Evolutionary conservation across 179 eudicot genomes (phyloP).

Genomic region (Sideroxylon spinosum): DNA sequence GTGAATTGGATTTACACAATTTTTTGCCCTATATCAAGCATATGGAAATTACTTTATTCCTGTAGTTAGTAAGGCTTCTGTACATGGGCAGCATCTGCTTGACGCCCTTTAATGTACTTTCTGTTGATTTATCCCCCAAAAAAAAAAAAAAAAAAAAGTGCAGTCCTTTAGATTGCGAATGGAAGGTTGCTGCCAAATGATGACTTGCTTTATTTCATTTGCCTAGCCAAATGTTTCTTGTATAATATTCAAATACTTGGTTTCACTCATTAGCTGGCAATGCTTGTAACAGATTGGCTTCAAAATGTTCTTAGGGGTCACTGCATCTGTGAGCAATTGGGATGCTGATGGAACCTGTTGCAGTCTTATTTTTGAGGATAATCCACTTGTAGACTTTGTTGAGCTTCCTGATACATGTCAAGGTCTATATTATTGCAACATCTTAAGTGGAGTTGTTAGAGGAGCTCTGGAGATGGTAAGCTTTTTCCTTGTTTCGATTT

Average conservation of each 20-base stretch:
- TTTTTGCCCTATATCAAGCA: no score
- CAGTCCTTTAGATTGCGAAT: neutral
- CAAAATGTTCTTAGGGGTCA: constrained; percentile 91
- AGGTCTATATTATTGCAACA: constrained; percentile 88
- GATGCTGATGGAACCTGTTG: constrained; percentile 90
- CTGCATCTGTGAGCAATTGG: constrained; percentile 87
- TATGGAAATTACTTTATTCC: no score
- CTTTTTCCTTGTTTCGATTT: constrained; percentile 9
- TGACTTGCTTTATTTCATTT: neutral
- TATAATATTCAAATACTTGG: neutral
- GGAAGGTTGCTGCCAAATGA: neutral
- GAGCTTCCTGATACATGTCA: constrained; percentile 96
- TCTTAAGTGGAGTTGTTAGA: constrained; percentile 82
- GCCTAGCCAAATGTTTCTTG: neutral
- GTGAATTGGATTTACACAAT: no score
- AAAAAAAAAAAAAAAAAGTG: neutral
- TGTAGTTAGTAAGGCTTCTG: no score
- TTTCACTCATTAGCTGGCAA: constrained; percentile 1
- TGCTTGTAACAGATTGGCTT: constrained; percentile 59
- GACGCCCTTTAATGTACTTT: no score
- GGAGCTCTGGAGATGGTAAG: constrained; percentile 98
- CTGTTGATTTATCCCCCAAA: no score
- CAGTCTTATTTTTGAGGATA: constrained; percentile 87
- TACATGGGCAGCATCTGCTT: no score
- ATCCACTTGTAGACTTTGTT: constrained; percentile 93